Conservation (phyloP, 2,329 filamentous ascomycete species). For the Stagonosporopsis chrysanthemi region DNA sequence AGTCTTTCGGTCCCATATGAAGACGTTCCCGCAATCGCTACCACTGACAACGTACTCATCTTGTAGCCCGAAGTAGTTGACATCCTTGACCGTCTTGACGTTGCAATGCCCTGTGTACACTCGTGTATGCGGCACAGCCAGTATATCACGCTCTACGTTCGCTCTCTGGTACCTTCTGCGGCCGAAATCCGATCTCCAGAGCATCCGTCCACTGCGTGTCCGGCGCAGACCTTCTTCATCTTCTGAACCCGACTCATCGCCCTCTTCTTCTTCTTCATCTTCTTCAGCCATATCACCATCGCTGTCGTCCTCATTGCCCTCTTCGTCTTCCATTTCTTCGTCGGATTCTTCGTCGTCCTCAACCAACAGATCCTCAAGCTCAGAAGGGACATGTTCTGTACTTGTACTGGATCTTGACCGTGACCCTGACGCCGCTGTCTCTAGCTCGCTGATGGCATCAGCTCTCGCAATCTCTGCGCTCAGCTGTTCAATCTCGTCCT, state of each 20-base stretch:
- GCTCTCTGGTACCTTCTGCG: slow-evolving; percentile 55
- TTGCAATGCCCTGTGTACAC: slow-evolving; percentile 71
- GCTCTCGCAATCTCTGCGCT: slow-evolving; percentile 36
- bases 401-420: background rate
- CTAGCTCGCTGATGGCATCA: slow-evolving; percentile 18
- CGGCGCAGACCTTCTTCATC: slow-evolving; percentile 44
- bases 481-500: slow-evolving; percentile 55
- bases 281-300: slow-evolving; percentile 33
- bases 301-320: slow-evolving; percentile 26
- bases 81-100: slow-evolving; percentile 72
- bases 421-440: slow-evolving; percentile 13
- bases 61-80: slow-evolving; percentile 71
- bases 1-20: slow-evolving; percentile 73
- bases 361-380: slow-evolving; percentile 28
- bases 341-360: slow-evolving; percentile 23
- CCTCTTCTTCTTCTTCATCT: slow-evolving; percentile 42
- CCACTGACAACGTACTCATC: slow-evolving; percentile 75
- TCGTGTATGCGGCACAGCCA: slow-evolving; percentile 64
- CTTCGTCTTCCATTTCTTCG: slow-evolving; percentile 11
- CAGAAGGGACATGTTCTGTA: background rate
- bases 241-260: slow-evolving; percentile 43
- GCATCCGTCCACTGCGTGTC: slow-evolving; percentile 49
- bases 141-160: slow-evolving; percentile 62
- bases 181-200: slow-evolving; percentile 60
- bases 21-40: slow-evolving; percentile 71